Base-by-base conservation (phyloP, 768 basidiomycete genomes). In the Mycena galericulata region DNA sequence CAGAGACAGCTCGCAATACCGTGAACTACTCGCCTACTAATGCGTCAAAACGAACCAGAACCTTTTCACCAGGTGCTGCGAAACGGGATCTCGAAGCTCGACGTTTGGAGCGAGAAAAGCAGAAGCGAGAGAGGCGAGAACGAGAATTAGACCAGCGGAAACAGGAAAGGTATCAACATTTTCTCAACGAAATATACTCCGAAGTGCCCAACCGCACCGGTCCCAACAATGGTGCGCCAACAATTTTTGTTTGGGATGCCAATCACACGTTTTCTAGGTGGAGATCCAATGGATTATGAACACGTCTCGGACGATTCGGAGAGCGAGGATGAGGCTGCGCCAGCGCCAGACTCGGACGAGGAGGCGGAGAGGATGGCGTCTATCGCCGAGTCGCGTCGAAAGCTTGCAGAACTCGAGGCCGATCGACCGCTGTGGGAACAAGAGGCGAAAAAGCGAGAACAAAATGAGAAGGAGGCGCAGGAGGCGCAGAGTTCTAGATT, bases 311-410 rank as follows among this genome's bases (percentile, higher is more conserved):
- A 73, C 20, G 64, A 57, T 59, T 22, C 71, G 11, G 55, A 79
- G 51, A 47, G 69, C 55, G 63, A 49, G 20, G 63, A 58, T 22
- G 56, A 64, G 46, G 62, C 72, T 63, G 50, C 65, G 1, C 38
- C 47, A 22, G 60, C 73, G 40, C 74, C 68, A 56, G 75, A 71
- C 60, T 54, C 70, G 27, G 78, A 83, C 51, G 77, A 83, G 43
- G 85, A 86, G 30, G 78, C 74, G 15, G 74, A 72, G 5, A 82
- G 81, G 55, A 78, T 74, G 47, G 82, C 82, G 17, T 80, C 79
- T 29, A 87, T 92, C 65, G 88, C 85, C 22, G 89, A 91, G 74
- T 91, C 91, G 5, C 86, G 88, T 46, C 85, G 87, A 45, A 93
- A 92, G 73, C 81, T 92, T 41, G 89, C 87, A 6, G 89, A 92